A percentile compares a stretch with the other conserved stretches of the same genome.
phyloP scores from a whole-genome alignment of 129 eudicot genomes.

The Cynara cardunculus region DNA sequence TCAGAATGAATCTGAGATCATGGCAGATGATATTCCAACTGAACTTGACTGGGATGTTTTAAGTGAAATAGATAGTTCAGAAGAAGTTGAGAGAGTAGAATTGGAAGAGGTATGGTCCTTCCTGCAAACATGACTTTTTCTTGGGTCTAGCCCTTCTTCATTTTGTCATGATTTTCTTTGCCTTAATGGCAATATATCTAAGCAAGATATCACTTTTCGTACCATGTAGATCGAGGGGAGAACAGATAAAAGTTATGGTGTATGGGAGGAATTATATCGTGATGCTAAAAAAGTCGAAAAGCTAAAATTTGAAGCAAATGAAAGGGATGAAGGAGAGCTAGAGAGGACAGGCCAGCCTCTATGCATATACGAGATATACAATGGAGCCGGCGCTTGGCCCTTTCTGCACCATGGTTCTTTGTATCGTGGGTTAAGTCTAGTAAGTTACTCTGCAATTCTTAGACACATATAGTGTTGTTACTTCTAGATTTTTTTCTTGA shows the following conservation, averaged over 20 bases:
- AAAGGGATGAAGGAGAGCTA: constrained; percentile 97
- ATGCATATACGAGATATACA: constrained; percentile 86
- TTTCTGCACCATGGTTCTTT: constrained; percentile 96
- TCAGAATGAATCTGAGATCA: constrained; percentile 31
- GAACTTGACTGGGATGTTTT: constrained; percentile 64
- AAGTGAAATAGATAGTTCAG: constrained; percentile 61
- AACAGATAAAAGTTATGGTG: constrained; percentile 81
- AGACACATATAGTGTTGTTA: neutral
- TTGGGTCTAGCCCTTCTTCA: neutral
- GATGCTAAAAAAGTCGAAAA: constrained; percentile 84
- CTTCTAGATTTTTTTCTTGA: neutral
- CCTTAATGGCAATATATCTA: constrained; percentile 5
- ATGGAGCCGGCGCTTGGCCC: constrained; percentile 96
- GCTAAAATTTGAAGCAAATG: constrained; percentile 72
- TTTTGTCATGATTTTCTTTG: neutral
- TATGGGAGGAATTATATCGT: constrained; percentile 87
- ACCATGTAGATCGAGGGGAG: constrained; percentile 77
- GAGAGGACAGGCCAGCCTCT: constrained; percentile 91
- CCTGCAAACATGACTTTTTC: constrained; percentile 2
- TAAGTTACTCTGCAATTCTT: constrained; percentile 38
- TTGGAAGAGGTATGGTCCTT: constrained; percentile 64
- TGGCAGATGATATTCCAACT: constrained; percentile 49
- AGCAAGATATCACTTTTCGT: constrained; percentile 18
- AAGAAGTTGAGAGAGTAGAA: constrained; percentile 82
- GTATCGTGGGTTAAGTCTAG: constrained; percentile 95